These are phyloP conservation scores for Amaranthus hypochondriacus DNA, from an alignment of 148 eudicot genomes.

Conservation along the genomic window DNA sequence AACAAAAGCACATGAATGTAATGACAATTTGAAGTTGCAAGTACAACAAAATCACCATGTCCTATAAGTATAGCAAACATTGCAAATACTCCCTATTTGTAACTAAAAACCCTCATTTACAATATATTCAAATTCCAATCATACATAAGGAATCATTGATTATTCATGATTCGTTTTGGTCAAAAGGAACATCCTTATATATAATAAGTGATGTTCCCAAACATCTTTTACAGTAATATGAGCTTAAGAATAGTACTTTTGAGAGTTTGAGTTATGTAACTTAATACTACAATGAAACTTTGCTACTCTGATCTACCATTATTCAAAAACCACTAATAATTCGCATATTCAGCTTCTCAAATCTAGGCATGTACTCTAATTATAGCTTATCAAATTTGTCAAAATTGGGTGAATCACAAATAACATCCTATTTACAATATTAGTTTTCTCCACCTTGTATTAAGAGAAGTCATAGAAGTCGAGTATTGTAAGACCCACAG, in stretches of 20 bases:
- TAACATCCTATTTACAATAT: constrained; percentile 13
- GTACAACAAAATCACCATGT: too few species aligned
- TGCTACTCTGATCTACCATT: neutral
- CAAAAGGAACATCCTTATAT: constrained; percentile 13
- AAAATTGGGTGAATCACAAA: constrained; percentile 16
- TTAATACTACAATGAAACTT: neutral
- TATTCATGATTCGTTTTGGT: neutral
- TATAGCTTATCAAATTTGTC: constrained; percentile 8
- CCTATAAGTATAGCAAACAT: too few species aligned
- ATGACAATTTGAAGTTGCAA: too few species aligned
- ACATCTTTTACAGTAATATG: neutral
- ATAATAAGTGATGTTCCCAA: constrained; percentile 5
- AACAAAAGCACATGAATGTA: too few species aligned
- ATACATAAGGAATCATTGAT: neutral
- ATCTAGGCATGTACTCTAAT: constrained; percentile 13
- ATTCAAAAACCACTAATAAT: constrained; percentile 5
- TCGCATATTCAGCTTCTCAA: constrained; percentile 15
- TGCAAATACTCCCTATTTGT: too few species aligned
- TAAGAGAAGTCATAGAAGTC: constrained; percentile 43
- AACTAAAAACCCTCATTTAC: neutral
- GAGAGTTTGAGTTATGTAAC: neutral
- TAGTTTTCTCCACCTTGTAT: constrained; percentile 7
- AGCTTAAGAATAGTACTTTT: neutral
- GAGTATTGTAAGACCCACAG: constrained; percentile 86
- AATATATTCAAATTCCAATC: neutral